Evolutionary conservation across 1,284 basidiomycete genomes (phyloP).

Genomic region (Leccinum colubrinum): DNA sequence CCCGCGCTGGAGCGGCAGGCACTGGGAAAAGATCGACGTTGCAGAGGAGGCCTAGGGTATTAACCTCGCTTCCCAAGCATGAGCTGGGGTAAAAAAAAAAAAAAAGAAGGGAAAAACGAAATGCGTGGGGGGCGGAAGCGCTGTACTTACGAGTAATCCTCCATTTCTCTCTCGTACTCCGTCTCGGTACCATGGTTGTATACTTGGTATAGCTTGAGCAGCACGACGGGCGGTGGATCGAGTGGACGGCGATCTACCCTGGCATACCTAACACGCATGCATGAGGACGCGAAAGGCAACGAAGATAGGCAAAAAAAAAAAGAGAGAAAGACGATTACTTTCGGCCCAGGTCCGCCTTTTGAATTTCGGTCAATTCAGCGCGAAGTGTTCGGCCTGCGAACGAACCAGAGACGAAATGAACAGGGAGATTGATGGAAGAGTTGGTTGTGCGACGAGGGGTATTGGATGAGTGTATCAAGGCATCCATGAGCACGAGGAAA

Average conservation of each 20-base stretch:
- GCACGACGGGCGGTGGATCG: constrained; percentile 63
- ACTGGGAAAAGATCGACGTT: constrained; percentile 64
- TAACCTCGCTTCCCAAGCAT: constrained; percentile 38
- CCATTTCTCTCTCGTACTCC: constrained; percentile 43
- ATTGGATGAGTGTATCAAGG: constrained; percentile 14
- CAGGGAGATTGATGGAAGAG: constrained; percentile 41
- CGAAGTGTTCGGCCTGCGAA: constrained; percentile 58
- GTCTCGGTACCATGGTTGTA: constrained; percentile 39
- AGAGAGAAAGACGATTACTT: constrained; percentile 41
- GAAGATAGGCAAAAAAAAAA: not conserved
- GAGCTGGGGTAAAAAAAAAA: not conserved
- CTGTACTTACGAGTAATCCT: constrained; percentile 45
- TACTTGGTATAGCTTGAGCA: constrained; percentile 48
- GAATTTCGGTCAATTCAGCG: constrained; percentile 58
- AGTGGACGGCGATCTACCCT: constrained; percentile 60
- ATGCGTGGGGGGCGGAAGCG: not conserved
- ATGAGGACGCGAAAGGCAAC: constrained; percentile 10
- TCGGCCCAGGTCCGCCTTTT: constrained; percentile 63
- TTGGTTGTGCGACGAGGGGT: constrained; percentile 27
- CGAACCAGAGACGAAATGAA: constrained; percentile 55
- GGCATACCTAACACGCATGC: constrained; percentile 44
- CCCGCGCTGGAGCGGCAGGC: constrained; percentile 23
- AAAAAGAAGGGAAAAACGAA: not conserved
- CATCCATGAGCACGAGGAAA: constrained; percentile 20
- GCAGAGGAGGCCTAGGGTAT: constrained; percentile 56